Conservation (phyloP, 225 moss, liverwort and hornwort species). For the Polytrichum formosum region DNA sequence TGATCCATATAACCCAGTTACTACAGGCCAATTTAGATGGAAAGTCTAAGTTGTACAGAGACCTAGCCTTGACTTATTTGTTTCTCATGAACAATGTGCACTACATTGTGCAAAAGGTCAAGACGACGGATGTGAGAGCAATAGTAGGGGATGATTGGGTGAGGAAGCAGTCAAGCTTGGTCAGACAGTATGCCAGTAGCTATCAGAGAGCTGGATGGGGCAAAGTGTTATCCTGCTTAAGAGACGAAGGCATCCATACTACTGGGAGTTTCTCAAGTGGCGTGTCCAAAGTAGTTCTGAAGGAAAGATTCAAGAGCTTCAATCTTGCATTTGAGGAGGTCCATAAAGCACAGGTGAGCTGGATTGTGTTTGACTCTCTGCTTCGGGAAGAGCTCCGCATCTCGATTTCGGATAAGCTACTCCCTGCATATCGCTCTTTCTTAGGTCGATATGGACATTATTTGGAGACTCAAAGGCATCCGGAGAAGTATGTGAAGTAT, state of each 20-base stretch:
- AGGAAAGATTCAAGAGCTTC: conserved; percentile 98
- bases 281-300: conserved; percentile 87
- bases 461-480: conserved; percentile 81
- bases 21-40: conserved; percentile 85
- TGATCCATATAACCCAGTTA: conserved; percentile 84
- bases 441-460: conserved; percentile 89
- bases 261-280: conserved; percentile 80
- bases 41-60: conserved; percentile 97
- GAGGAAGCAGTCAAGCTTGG: conserved; percentile 77
- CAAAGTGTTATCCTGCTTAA: conserved; percentile 73
- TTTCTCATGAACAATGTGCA: conserved; percentile 99
- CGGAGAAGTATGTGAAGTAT: conserved; percentile 94
- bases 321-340: conserved; percentile 93
- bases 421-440: conserved; percentile 93
- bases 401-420: conserved; percentile 82
- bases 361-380: conserved; percentile 89
- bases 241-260: conserved; percentile 91
- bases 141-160: conserved; percentile 94
- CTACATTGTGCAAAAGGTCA: conserved; percentile 98
- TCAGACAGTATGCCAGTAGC: conserved; percentile 89
- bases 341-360: conserved; percentile 87
- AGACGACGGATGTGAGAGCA: conserved; percentile 72
- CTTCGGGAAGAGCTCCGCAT: conserved; percentile 97
- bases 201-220: conserved; percentile 97
- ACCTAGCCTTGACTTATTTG: conserved; percentile 77